These are phyloP conservation scores for Corynascus novoguineensis DNA, from an alignment of 495 filamentous ascomycete species.

Conservation along the genomic window DNA sequence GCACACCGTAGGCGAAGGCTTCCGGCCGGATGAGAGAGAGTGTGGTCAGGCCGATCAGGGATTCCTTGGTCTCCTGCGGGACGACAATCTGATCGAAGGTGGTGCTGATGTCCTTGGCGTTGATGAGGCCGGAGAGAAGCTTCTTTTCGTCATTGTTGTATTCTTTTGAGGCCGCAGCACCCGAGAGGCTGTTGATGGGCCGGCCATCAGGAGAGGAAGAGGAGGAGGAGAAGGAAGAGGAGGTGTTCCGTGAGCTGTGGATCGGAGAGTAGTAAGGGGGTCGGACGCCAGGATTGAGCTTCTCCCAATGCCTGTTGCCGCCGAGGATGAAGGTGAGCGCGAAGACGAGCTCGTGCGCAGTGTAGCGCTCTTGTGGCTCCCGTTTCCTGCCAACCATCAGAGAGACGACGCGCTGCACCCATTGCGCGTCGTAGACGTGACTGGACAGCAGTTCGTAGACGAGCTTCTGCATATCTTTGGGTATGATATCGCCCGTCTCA, in stretches of 20 bases:
- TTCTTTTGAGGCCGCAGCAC: conserved; percentile 18
- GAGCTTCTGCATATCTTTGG: not conserved
- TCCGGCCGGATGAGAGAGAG: conserved; percentile 85
- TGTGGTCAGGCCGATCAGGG: conserved; percentile 82
- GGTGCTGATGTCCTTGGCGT: conserved; percentile 73
- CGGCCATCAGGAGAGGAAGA: not conserved
- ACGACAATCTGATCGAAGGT: conserved; percentile 83
- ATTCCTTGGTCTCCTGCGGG: conserved; percentile 74
- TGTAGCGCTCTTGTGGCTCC: conserved; percentile 15
- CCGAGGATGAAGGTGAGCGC: conserved; percentile 23
- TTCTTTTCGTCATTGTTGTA: conserved; percentile 68
- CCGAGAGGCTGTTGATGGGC: not conserved
- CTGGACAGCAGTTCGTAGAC: conserved; percentile 7
- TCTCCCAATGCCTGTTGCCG: conserved; percentile 24
- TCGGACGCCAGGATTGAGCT: conserved; percentile 14
- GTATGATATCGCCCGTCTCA: conserved; percentile 13
- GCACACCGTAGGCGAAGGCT: conserved; percentile 91
- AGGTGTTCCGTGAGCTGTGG: not conserved
- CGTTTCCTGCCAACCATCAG: conserved; percentile 22
- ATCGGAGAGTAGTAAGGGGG: conserved; percentile 33
- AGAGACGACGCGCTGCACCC: conserved; percentile 30
- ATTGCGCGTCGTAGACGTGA: conserved; percentile 29
- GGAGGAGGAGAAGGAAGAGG: not conserved
- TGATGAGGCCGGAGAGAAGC: conserved; percentile 72
- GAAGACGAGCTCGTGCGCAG: conserved; percentile 12